These are phyloP conservation scores for Neodidymelliopsis sp. DNA, from an alignment of 2,329 filamentous ascomycete genomes.

Conservation along the genomic window DNA sequence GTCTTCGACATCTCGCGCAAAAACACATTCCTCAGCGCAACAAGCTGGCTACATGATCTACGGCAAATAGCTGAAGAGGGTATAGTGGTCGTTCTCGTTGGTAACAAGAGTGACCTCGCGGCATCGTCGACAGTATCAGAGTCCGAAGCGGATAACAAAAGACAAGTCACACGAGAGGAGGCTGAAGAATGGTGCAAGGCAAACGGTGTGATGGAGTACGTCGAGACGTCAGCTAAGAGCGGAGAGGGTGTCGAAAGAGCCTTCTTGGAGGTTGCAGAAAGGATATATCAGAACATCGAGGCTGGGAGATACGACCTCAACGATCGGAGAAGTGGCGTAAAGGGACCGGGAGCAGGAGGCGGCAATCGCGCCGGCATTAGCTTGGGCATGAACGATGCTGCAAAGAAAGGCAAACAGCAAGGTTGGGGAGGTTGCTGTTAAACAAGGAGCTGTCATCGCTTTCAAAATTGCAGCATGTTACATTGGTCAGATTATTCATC, in stretches of 20 bases:
- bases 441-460: not conserved
- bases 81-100: conserved; percentile 92
- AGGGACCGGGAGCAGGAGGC: conserved; percentile 64
- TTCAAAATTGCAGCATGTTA: not conserved
- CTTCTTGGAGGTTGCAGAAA: conserved; percentile 90
- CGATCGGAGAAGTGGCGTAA: conserved; percentile 90
- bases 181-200: conserved; percentile 86
- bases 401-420: conserved; percentile 42
- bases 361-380: conserved; percentile 54
- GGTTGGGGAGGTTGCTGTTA: conserved; percentile 46
- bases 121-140: conserved; percentile 49
- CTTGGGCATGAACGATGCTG: conserved; percentile 53
- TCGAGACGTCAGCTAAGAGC: conserved; percentile 95
- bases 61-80: conserved; percentile 94
- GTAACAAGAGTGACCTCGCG: conserved; percentile 91
- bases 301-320: conserved; percentile 94
- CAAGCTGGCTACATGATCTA: conserved; percentile 92
- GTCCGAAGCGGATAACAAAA: conserved; percentile 63
- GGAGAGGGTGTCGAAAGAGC: conserved; percentile 93
- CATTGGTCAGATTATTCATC: not conserved
- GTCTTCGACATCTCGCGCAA: conserved; percentile 94
- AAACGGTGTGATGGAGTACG: conserved; percentile 90
- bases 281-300: conserved; percentile 97
- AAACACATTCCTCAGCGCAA: conserved; percentile 85
- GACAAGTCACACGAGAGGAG: conserved; percentile 82